Percentiles rank a stretch among this genome's conserved stretches.
Conservation (phyloP, 768 basidiomycete genomes). For the Calocera cornea region DNA sequence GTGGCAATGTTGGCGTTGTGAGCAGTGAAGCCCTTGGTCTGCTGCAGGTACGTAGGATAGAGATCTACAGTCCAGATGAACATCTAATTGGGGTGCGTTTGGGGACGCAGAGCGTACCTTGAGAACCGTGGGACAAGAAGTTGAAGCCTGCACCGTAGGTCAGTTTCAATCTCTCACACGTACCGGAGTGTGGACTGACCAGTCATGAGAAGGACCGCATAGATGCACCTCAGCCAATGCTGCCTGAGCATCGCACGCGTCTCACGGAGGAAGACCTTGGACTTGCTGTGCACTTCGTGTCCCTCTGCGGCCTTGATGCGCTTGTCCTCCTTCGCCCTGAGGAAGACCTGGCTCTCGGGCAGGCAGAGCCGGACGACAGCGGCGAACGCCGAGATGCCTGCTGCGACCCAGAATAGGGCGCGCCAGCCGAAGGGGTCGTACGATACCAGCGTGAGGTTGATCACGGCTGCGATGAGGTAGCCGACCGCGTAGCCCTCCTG, state of each 20-base stretch:
- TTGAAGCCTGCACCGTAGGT: slow-evolving; percentile 20
- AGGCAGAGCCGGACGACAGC: slow-evolving; percentile 50
- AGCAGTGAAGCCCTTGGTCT: slow-evolving; percentile 44
- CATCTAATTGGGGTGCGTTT: slow-evolving; percentile 7
- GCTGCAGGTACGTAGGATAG: slow-evolving; percentile 65
- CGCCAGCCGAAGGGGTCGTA: slow-evolving; percentile 46
- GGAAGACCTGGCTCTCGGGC: slow-evolving; percentile 68
- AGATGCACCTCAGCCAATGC: slow-evolving; percentile 26
- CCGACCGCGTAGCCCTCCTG: slow-evolving; percentile 86
- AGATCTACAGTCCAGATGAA: slow-evolving; percentile 37
- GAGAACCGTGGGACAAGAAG: slow-evolving; percentile 58
- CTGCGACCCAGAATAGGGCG: slow-evolving; percentile 62
- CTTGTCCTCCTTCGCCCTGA: slow-evolving; percentile 40
- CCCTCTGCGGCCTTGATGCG: slow-evolving; percentile 33
- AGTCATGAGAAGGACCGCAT: slow-evolving; percentile 41
- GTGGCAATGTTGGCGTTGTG: slow-evolving; percentile 58
- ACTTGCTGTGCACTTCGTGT: slow-evolving; percentile 35
- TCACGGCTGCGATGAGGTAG: slow-evolving; percentile 58
- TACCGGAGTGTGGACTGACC: slow-evolving; percentile 19
- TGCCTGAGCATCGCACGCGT: slow-evolving; percentile 23
- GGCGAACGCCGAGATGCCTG: slow-evolving; percentile 55
- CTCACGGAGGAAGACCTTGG: slow-evolving; percentile 33
- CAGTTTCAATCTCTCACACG: neutral
- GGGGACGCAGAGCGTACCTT: slow-evolving; percentile 17
- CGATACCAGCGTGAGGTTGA: slow-evolving; percentile 21